phyloP scores from a whole-genome alignment of 345 rosid genomes.

The Gossypium herbaceum region DNA sequence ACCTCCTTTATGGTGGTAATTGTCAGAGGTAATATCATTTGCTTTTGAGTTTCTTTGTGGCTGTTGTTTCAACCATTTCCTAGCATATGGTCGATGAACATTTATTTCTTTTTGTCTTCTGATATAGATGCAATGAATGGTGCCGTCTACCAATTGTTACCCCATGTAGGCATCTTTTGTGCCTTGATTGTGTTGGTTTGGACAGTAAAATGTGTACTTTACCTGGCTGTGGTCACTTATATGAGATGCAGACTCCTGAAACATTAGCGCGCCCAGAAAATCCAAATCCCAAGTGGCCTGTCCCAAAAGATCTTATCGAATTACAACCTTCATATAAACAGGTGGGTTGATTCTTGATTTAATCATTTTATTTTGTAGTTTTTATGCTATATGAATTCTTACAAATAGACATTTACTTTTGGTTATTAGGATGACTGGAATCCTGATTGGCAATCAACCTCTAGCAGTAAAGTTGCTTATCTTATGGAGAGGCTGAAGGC shows the following conservation, averaged over 20 bases:
- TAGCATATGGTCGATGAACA: constrained; percentile 7
- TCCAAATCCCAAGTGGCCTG: constrained; percentile 96
- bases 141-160: constrained; percentile 91
- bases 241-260: constrained; percentile 91
- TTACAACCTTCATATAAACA: constrained; percentile 94
- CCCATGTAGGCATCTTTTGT: constrained; percentile 90
- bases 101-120: constrained; percentile 7
- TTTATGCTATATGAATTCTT: background rate
- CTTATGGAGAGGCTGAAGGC: constrained; percentile 64
- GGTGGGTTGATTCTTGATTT: constrained; percentile 34
- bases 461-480: constrained; percentile 90
- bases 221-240: constrained; percentile 67
- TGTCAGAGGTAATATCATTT: constrained; percentile 62
- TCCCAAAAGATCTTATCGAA: constrained; percentile 96
- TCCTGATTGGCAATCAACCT: constrained; percentile 96
- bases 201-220: constrained; percentile 67
- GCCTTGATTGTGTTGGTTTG: constrained; percentile 80
- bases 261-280: constrained; percentile 76
- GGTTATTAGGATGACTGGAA: constrained; percentile 81
- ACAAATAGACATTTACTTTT: constrained; percentile 14
- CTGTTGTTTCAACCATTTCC: constrained; percentile 12
- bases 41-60: constrained; percentile 15
- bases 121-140: constrained; percentile 85
- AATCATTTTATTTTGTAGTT: constrained; percentile 2
- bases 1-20: constrained; percentile 75